Conservation (phyloP, 768 basidiomycete genomes). For the Boletus rubroflammeus region DNA sequence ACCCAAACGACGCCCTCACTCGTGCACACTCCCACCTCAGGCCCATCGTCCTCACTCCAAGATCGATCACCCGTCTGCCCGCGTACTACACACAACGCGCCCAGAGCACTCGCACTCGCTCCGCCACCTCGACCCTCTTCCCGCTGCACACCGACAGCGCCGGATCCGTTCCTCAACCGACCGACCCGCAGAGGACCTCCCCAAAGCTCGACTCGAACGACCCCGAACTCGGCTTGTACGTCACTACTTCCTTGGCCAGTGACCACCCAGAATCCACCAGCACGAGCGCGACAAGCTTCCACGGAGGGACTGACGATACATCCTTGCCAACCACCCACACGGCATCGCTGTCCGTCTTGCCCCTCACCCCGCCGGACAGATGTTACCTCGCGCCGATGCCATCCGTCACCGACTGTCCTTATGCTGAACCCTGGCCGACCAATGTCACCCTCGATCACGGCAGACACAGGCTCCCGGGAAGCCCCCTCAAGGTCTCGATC, state of each 20-base stretch:
- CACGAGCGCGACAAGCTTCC: background rate
- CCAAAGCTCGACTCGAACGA: conserved; percentile 16
- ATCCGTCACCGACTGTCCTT: conserved; percentile 20
- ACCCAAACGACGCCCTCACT: conserved; percentile 6
- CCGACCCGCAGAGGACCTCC: conserved; percentile 12
- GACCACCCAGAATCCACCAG: background rate
- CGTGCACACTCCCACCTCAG: conserved; percentile 15
- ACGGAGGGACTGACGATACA: conserved; percentile 9
- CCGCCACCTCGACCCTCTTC: conserved; percentile 15
- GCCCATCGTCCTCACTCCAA: conserved; percentile 21
- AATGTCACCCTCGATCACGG: background rate
- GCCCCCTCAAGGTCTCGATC: conserved; percentile 23
- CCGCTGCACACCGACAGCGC: background rate
- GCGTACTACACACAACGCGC: conserved; percentile 1
- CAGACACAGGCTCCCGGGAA: conserved; percentile 12
- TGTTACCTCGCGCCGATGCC: conserved; percentile 19
- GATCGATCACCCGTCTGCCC: conserved; percentile 1
- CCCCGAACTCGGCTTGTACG: conserved; percentile 17
- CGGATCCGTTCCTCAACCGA: background rate
- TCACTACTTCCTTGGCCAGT: background rate
- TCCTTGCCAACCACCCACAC: conserved; percentile 9
- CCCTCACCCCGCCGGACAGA: conserved; percentile 25
- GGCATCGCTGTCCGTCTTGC: conserved; percentile 7
- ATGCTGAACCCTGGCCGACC: conserved; percentile 21
- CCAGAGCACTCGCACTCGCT: conserved; percentile 5